Evolutionary conservation across 2,329 filamentous ascomycete species (phyloP), one percentile per base, ranked within the genome.

Genomic region (Pseudocercospora ulei): DNA sequence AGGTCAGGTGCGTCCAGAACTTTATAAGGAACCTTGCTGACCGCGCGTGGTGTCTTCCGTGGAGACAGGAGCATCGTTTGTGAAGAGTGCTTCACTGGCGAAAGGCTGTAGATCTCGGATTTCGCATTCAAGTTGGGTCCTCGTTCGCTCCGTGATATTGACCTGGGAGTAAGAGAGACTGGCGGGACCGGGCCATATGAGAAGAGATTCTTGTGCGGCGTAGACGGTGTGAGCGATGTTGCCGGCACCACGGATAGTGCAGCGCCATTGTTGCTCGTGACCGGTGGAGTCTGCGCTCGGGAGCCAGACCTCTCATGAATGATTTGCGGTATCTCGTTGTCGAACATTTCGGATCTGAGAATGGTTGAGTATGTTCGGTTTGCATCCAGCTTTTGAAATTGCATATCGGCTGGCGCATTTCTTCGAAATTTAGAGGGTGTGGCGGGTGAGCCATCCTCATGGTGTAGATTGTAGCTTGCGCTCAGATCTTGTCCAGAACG

Each of bases 1-100:
- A 98, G 67, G 58, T 96, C 90, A 1, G 90, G 90, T 0, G 90
- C 90, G 66, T 98, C 90, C 6, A 98, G 70, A 1, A 98, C 90
- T 63, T 98, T 98, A 65, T 92, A 98, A 0, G 90, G 90, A 0
- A 96, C 88, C 61, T 96, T 96, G 62, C 84, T 88, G 12, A 98
- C 85, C 18, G 84, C 81, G 49, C 90, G 73, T 1, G 88, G 85
- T 48, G 90, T 84, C 54, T 90, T 84, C 46, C 87, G 75, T 2
- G 88, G 87, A 38, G 83, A 93, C 8, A 96, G 72, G 0, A 98
- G 74, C 72, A 98, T 92, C 43, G 85, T 82, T 56, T 96, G 90
- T 54, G 86, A 95, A 39, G 82, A 83, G 53, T 87, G 84, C 37
- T 90, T 81, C 48, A 98, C 88, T 0, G 90, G 90, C 0, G 90